These are phyloP conservation scores for Pelagophyceae sp. DNA, from an alignment of 352 stramenopile species.

Conservation along the genomic window DNA sequence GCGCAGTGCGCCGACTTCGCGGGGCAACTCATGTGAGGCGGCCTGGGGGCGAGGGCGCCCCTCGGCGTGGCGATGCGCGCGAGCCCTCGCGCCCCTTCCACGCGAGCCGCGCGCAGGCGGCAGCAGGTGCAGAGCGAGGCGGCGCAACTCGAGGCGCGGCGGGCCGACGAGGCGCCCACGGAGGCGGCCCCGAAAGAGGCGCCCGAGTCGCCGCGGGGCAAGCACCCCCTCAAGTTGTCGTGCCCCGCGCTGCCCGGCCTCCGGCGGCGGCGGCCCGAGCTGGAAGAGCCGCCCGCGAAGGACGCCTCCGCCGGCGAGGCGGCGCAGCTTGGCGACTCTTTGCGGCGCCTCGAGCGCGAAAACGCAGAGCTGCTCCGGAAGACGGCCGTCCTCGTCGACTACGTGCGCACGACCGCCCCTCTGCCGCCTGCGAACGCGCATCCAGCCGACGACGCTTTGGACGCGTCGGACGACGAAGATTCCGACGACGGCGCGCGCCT, in stretches of 20 bases:
- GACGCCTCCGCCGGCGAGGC: no score
- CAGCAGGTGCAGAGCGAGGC: not conserved
- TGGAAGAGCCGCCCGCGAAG: no score
- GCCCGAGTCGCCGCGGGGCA: not conserved
- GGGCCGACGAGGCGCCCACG: not conserved
- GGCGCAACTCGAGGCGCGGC: not conserved
- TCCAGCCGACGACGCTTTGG: no score
- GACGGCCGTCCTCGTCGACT: slow-evolving; percentile 8
- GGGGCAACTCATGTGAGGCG: not conserved
- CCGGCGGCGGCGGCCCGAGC: no score
- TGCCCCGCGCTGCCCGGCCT: no score
- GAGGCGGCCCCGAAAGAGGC: not conserved
- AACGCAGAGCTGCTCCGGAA: slow-evolving; percentile 9
- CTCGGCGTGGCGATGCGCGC: no score
- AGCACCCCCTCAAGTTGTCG: no score
- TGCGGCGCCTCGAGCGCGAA: not conserved
- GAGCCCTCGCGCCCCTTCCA: no score
- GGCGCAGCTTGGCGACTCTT: not conserved
- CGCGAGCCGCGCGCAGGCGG: no score
- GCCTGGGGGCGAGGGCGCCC: no score
- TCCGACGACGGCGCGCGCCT: not conserved
- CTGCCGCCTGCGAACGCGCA: no score
- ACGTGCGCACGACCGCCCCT: slow-evolving; percentile 4
- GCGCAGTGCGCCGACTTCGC: slow-evolving; percentile 16
- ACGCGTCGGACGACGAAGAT: not conserved